Percentiles rank a stretch among this genome's conserved stretches.
Evolutionary conservation across 495 filamentous ascomycete species (phyloP).

Genomic region (Diplogelasinospora grovesii): DNA sequence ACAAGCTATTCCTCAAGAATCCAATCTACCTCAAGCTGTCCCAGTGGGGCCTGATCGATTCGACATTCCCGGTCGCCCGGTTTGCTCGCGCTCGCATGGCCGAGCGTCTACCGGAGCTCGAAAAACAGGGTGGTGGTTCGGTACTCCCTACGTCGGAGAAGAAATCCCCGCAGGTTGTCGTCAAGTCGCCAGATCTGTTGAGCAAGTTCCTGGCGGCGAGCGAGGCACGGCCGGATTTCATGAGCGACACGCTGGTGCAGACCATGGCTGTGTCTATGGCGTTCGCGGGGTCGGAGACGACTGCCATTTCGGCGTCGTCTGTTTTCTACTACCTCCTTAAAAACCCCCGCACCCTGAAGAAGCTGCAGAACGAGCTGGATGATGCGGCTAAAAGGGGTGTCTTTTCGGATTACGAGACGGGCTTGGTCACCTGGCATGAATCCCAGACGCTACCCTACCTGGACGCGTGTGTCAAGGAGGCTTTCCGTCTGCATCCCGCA

Average conservation of each 20-base stretch:
- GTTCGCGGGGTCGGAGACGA: conserved; percentile 57
- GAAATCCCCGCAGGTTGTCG: conserved; percentile 31
- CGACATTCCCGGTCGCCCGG: conserved; percentile 53
- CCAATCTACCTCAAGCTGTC: conserved; percentile 47
- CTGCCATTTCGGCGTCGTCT: conserved; percentile 54
- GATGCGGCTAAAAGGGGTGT: conserved; percentile 37
- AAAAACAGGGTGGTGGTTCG: conserved; percentile 13
- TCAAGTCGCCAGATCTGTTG: conserved; percentile 51
- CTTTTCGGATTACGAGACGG: conserved; percentile 45
- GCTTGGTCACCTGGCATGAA: conserved; percentile 54
- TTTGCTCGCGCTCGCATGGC: conserved; percentile 53
- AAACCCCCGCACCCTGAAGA: conserved; percentile 37
- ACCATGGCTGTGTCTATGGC: conserved; percentile 62
- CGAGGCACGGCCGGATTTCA: conserved; percentile 56
- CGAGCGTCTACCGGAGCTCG: conserved; percentile 41
- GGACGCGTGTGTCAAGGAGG: conserved; percentile 63
- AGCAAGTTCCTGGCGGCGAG: conserved; percentile 56
- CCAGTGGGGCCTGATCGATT: conserved; percentile 44
- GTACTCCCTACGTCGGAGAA: conserved; percentile 29
- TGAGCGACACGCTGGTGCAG: conserved; percentile 57
- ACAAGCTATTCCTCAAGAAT: conserved; percentile 54
- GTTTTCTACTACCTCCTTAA: conserved; percentile 62
- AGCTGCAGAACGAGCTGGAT: conserved; percentile 49
- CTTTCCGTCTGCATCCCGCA: conserved; percentile 59
- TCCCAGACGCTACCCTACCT: conserved; percentile 55